Evolutionary conservation across 2,329 filamentous ascomycete genomes (phyloP).

Genomic region (Fusarium zealandicum): DNA sequence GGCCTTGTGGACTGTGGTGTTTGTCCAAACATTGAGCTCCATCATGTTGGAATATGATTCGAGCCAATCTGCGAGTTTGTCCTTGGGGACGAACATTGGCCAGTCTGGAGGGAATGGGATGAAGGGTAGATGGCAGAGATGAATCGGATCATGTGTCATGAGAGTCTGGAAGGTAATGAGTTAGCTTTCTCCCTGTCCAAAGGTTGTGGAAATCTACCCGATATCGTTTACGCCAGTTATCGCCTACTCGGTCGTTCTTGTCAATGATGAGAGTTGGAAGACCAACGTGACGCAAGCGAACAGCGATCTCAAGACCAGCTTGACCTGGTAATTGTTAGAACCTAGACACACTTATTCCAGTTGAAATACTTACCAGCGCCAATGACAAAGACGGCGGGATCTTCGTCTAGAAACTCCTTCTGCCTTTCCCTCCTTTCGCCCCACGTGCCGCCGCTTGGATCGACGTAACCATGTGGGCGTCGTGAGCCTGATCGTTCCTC

Average conservation of each 20-base stretch:
- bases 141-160: conserved; percentile 31
- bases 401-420: conserved; percentile 38
- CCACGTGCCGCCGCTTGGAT: conserved; percentile 21
- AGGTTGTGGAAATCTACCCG: conserved; percentile 22
- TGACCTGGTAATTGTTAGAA: conserved; percentile 8
- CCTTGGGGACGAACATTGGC: conserved; percentile 49
- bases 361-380: conserved; percentile 7
- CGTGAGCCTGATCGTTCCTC: conserved; percentile 11
- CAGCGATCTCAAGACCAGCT: conserved; percentile 13
- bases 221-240: conserved; percentile 60
- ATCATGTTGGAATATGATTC: conserved; percentile 57
- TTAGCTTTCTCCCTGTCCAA: neutral
- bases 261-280: conserved; percentile 52
- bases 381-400: conserved; percentile 47
- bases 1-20: conserved; percentile 49
- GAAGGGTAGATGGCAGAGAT: conserved; percentile 35
- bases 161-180: conserved; percentile 22
- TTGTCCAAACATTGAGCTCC: conserved; percentile 56
- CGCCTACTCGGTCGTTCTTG: conserved; percentile 53
- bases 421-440: conserved; percentile 40
- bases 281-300: conserved; percentile 39
- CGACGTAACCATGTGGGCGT: conserved; percentile 38
- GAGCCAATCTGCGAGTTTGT: conserved; percentile 58
- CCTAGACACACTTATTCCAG: rapidly evolving
- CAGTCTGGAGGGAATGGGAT: conserved; percentile 37